These are phyloP conservation scores for Gypsophila paniculata DNA, from an alignment of 179 eudicot species.

Conservation along the genomic window DNA sequence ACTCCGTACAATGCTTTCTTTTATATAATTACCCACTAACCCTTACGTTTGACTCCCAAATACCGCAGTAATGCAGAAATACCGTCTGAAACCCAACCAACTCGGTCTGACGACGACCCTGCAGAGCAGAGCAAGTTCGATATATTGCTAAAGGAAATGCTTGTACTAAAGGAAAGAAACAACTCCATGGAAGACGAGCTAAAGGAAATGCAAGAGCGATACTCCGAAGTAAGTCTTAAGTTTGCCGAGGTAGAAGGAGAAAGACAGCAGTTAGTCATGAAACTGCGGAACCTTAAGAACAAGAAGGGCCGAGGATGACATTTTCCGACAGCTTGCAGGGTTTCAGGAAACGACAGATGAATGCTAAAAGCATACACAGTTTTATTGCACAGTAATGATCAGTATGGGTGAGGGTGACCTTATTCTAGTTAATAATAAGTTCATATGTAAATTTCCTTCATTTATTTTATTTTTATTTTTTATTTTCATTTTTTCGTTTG, in stretches of 20 bases:
- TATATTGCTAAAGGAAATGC: slow-evolving; percentile 44
- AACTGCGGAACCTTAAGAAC: slow-evolving; percentile 64
- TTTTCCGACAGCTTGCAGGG: not conserved
- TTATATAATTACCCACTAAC: not conserved
- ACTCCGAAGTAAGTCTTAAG: slow-evolving; percentile 87
- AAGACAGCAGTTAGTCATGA: slow-evolving; percentile 86
- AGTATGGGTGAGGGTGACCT: not conserved
- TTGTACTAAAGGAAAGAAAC: slow-evolving; percentile 57
- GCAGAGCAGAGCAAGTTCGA: slow-evolving; percentile 27
- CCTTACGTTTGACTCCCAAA: not conserved
- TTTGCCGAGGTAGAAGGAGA: slow-evolving; percentile 99
- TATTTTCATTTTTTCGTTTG: not conserved
- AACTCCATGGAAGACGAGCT: slow-evolving; percentile 72
- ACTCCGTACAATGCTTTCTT: too few species aligned
- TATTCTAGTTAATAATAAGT: slow-evolving; percentile 27
- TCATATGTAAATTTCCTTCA: slow-evolving; percentile 26
- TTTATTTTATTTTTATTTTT: not conserved
- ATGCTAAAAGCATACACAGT: slow-evolving; percentile 2
- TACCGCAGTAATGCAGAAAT: slow-evolving; percentile 31
- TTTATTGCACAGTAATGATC: slow-evolving; percentile 18
- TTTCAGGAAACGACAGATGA: slow-evolving; percentile 1
- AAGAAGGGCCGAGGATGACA: slow-evolving; percentile 39
- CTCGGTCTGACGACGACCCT: slow-evolving; percentile 15
- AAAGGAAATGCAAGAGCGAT: slow-evolving; percentile 90
- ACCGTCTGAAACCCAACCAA: slow-evolving; percentile 26